A percentile compares a stretch with the other conserved stretches of the same genome.
phyloP scores from a whole-genome alignment of 2,329 filamentous ascomycete genomes.

The Dothidotthia symphoricarpi region DNA sequence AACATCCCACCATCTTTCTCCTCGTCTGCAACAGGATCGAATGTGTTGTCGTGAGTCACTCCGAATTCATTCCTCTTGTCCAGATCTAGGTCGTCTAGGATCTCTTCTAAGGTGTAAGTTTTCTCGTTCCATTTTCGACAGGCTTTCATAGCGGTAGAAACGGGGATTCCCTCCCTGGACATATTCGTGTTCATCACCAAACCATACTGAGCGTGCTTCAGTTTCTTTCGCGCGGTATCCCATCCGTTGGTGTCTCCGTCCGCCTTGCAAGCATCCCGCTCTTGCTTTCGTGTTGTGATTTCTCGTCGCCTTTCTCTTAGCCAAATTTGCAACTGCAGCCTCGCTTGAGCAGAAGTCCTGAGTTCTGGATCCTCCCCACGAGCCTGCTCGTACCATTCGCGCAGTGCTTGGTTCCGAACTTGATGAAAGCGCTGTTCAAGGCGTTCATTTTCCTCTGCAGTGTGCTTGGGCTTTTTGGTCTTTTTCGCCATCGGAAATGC shows the following conservation, averaged over 20 bases:
- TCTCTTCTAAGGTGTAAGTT: constrained; percentile 1
- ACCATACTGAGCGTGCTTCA: neutral
- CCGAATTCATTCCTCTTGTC: constrained; percentile 1
- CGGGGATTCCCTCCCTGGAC: neutral
- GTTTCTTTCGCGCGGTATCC: neutral
- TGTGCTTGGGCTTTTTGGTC: neutral
- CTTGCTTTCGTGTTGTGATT: neutral
- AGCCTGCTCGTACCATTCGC: constrained; percentile 1
- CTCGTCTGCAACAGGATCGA: no score
- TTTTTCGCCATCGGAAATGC: neutral
- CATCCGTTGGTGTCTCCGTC: neutral
- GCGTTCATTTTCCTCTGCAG: constrained; percentile 1
- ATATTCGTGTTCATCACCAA: neutral
- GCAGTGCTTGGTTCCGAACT: neutral
- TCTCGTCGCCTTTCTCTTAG: constrained; percentile 1
- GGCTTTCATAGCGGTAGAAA: neutral
- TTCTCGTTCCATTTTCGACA: neutral
- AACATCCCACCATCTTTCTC: no score
- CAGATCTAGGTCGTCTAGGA: neutral
- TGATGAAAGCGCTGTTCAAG: neutral
- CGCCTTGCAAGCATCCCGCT: neutral
- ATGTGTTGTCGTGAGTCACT: no score
- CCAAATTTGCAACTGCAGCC: constrained; percentile 1
- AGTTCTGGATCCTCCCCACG: neutral
- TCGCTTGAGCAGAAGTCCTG: neutral